A percentile compares a stretch with the other conserved stretches of the same genome.
phyloP scores from a whole-genome alignment of 768 basidiomycete species.

The Mycena vulgaris region DNA sequence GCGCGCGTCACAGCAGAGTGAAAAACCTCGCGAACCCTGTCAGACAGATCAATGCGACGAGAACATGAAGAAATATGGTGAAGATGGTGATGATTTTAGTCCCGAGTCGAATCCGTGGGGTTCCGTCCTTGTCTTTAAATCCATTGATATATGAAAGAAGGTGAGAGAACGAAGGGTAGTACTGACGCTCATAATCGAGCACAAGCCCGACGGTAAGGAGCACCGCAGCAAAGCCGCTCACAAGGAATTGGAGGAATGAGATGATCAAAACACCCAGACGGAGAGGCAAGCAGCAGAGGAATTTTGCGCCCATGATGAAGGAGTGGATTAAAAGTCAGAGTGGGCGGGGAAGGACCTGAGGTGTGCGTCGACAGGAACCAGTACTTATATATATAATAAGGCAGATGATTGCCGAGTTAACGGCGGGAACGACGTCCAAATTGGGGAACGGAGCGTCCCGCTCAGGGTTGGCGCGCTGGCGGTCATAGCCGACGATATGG shows the following conservation, averaged over 20 bases:
- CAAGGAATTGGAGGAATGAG: constrained; percentile 55
- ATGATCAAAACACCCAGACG: constrained; percentile 60
- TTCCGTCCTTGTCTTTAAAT: background rate
- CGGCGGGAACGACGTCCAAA: too few species aligned
- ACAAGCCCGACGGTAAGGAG: constrained; percentile 48
- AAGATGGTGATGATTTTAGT: constrained; percentile 46
- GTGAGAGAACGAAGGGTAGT: background rate
- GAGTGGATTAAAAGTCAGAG: too few species aligned
- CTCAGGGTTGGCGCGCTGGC: too few species aligned
- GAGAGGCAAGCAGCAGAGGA: constrained; percentile 59
- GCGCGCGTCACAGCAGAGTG: too few species aligned
- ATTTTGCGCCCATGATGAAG: constrained; percentile 54
- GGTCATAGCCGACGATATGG: too few species aligned
- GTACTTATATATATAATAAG: too few species aligned
- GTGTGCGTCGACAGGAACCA: too few species aligned
- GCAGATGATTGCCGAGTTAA: too few species aligned
- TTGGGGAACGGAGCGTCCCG: too few species aligned
- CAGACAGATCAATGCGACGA: constrained; percentile 47
- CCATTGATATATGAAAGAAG: background rate
- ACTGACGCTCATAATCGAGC: constrained; percentile 44
- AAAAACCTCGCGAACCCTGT: constrained; percentile 1
- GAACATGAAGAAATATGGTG: constrained; percentile 48
- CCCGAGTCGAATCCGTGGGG: background rate
- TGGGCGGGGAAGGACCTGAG: too few species aligned
- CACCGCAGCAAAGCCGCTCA: constrained; percentile 50